Evolutionary conservation across 1,284 basidiomycete genomes (phyloP).

Genomic region (Moniliella sp.): DNA sequence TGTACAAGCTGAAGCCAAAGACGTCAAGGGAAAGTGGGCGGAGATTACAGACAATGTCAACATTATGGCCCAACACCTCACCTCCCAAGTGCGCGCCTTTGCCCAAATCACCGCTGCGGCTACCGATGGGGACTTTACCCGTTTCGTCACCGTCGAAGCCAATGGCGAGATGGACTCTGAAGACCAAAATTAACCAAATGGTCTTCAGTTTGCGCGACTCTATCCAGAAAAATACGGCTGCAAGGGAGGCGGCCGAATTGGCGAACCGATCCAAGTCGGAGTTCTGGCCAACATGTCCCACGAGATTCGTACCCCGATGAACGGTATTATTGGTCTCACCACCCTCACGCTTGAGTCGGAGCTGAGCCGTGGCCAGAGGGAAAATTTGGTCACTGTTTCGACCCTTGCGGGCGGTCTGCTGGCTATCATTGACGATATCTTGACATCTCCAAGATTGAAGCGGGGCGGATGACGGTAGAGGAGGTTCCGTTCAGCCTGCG

Average conservation of each 20-base stretch:
- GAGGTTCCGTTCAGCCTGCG: constrained; percentile 35
- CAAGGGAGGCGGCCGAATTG: constrained; percentile 39
- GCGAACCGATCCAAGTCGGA: constrained; percentile 38
- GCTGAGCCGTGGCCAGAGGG: neutral
- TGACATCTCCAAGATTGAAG: constrained; percentile 37
- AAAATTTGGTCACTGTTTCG: no score
- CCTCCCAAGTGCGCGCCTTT: constrained; percentile 94
- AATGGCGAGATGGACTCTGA: constrained; percentile 98
- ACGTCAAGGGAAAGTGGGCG: constrained; percentile 92
- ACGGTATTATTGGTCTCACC: constrained; percentile 18
- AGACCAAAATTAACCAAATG: constrained; percentile 98
- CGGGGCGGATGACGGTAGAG: constrained; percentile 35
- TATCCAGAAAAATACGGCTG: constrained; percentile 62
- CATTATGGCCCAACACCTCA: constrained; percentile 52
- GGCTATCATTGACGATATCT: constrained; percentile 38
- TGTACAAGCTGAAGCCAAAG: constrained; percentile 91
- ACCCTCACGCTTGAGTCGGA: constrained; percentile 1
- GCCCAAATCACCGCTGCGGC: constrained; percentile 95
- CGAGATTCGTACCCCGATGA: constrained; percentile 37
- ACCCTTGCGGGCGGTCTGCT: no score
- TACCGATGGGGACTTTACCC: constrained; percentile 93
- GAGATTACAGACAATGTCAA: constrained; percentile 66
- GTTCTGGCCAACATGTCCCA: constrained; percentile 35
- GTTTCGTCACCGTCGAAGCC: constrained; percentile 96
- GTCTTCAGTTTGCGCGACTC: constrained; percentile 89